Base-by-base conservation (phyloP, 345 rosid species). In the Eucalyptus polybractea region DNA sequence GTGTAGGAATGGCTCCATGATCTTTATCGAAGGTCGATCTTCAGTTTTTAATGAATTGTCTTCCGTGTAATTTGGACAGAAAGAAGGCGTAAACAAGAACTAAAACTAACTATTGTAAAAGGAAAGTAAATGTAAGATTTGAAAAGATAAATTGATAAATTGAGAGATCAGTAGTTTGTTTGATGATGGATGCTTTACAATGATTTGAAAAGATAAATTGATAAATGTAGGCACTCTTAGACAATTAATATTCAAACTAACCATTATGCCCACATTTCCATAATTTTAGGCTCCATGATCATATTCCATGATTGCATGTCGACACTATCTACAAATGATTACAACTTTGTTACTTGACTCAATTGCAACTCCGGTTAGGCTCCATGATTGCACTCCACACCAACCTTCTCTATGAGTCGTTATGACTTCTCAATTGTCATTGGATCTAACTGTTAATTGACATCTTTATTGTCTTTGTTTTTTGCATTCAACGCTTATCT, bases 401-500 rank as follows among this genome's bases (percentile, higher is more conserved):
- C 76, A 65, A 65, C 37, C 21, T 65, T 65, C 76, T n/a, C 33
- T 65, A 4, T 0, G 17, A n/a, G 37, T 65, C 21, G 3, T 65
- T 13, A 65, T n/a, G 37, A 65, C 37, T 65, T n/a, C 76, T 65
- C 10, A 14, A 7, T 65, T n/a, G 5, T 65, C 76, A n/a, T n/a
- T n/a, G 21, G 76, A 65, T n/a, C 76, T n/a, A 65, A 65, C 19
- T 0, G 3, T n/a, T 3, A 65, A n/a, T n/a, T 15, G 21, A 65
- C 40, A 65, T n/a, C 19, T n/a, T n/a, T 14, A 65, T 14, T n/a
- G 40, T n/a, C 37, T n/a, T n/a, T 3, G 0, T 4, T 65, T 65
- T 65, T 6, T 65, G 0, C 72, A 7, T 65, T n/a, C 7, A 7
- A 29, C 0, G 1, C 76, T n/a, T n/a, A n/a, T n/a, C 37, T 65